Evolutionary conservation across 1,284 basidiomycete species (phyloP).

Genomic region (Singerocomus inundabilis): DNA sequence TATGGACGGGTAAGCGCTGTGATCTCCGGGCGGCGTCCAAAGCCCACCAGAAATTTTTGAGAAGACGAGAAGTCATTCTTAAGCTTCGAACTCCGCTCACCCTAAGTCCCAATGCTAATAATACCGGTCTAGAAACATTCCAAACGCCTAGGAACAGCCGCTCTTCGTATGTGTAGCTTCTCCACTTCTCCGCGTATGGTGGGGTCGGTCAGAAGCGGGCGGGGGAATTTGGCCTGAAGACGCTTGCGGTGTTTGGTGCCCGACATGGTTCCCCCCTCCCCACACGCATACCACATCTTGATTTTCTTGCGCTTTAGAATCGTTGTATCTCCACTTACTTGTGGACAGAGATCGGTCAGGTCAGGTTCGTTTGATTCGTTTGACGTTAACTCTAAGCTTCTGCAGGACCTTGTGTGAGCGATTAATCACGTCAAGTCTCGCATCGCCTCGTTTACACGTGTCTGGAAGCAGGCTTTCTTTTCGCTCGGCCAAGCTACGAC

Average conservation of each 20-base stretch:
- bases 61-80: background rate
- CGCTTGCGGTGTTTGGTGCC: background rate
- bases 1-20: background rate
- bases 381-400: background rate
- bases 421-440: background rate
- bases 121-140: background rate
- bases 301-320: background rate
- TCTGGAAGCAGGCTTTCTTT: background rate
- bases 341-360: too few relatives aligned
- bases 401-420: background rate
- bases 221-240: too few relatives aligned
- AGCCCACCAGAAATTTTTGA: background rate
- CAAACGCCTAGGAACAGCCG: background rate
- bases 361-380: background rate
- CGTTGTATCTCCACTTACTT: background rate
- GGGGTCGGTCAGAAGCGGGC: too few relatives aligned
- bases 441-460: background rate
- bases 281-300: too few relatives aligned
- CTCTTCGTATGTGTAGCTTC: too few relatives aligned
- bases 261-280: too few relatives aligned
- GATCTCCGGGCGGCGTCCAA: background rate
- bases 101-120: background rate
- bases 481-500: background rate
- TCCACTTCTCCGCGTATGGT: too few relatives aligned
- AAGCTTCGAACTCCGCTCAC: background rate